These are phyloP conservation scores for Guyanaporus albipodus DNA, from an alignment of 768 basidiomycete species.

Conservation along the genomic window DNA sequence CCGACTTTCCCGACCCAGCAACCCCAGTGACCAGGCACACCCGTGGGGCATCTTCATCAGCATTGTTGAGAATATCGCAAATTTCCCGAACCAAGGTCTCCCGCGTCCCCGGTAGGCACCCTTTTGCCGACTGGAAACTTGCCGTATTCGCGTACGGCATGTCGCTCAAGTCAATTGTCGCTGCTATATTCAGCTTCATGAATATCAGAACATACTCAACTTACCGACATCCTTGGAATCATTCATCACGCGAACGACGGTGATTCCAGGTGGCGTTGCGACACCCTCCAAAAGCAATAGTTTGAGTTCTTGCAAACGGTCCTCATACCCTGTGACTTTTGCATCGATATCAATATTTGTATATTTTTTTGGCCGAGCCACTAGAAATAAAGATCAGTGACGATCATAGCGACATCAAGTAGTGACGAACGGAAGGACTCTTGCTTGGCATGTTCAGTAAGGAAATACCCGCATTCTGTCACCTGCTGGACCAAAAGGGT, in stretches of 20 bases:
- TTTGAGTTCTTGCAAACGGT: slow-evolving; percentile 17
- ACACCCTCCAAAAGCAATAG: slow-evolving; percentile 14
- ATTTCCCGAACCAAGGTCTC: slow-evolving; percentile 15
- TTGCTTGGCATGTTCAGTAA: slow-evolving; percentile 17
- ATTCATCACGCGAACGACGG: slow-evolving; percentile 22
- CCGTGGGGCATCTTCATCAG: slow-evolving; percentile 12
- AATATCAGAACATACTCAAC: not conserved
- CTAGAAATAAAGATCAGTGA: slow-evolving; percentile 4
- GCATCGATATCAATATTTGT: slow-evolving; percentile 15
- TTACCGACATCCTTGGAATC: slow-evolving; percentile 5
- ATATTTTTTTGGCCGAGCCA: slow-evolving; percentile 16
- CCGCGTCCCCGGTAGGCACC: slow-evolving; percentile 20
- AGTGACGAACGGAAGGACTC: slow-evolving; percentile 13
- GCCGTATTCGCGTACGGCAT: slow-evolving; percentile 23
- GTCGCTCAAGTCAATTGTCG: slow-evolving; percentile 16
- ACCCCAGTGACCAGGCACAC: slow-evolving; percentile 28
- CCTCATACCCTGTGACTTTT: slow-evolving; percentile 19
- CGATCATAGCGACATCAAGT: not conserved
- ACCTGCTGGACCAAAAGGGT: slow-evolving; percentile 17
- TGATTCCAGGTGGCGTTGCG: slow-evolving; percentile 12
- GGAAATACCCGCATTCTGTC: slow-evolving; percentile 24
- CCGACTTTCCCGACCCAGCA: slow-evolving; percentile 32
- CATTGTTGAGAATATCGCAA: slow-evolving; percentile 15
- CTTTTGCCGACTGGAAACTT: slow-evolving; percentile 17
- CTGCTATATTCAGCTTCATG: slow-evolving; percentile 7